Conservation (phyloP, 768 basidiomycete genomes). For the Termitomyces sp. region DNA sequence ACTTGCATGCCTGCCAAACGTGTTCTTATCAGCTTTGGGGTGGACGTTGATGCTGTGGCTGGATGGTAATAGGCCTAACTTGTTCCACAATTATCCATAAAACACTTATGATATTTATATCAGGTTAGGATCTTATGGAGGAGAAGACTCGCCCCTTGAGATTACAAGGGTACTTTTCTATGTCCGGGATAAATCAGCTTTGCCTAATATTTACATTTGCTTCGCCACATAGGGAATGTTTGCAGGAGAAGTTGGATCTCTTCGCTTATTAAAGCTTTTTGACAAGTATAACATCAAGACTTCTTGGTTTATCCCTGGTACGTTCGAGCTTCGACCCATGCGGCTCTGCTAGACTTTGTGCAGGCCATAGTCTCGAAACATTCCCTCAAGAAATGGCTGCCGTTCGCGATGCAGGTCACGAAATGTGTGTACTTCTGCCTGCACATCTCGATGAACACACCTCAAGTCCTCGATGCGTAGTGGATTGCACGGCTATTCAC, state of each 20-base stretch:
- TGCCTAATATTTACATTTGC: background rate
- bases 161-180: constrained; percentile 49
- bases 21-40: constrained; percentile 55
- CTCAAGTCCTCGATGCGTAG: constrained; percentile 20
- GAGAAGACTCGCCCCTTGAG: constrained; percentile 65
- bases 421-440: constrained; percentile 37
- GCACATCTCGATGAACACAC: background rate
- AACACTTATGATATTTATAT: background rate
- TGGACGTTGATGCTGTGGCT: constrained; percentile 73
- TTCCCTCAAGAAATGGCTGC: constrained; percentile 67
- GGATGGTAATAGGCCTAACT: constrained; percentile 44
- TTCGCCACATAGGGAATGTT: constrained; percentile 46
- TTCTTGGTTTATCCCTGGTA: constrained; percentile 75
- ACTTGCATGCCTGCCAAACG: constrained; percentile 40
- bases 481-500: constrained; percentile 66
- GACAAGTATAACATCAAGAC: constrained; percentile 60
- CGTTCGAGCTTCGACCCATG: background rate
- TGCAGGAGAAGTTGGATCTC: constrained; percentile 69
- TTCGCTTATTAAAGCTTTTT: constrained; percentile 66
- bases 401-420: constrained; percentile 68
- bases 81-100: background rate
- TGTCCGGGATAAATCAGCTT: background rate
- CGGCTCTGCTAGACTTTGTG: background rate
- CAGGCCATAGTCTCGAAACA: constrained; percentile 69
- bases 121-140: constrained; percentile 71